Base-by-base conservation (phyloP, 2,329 filamentous ascomycete genomes). In the Monilinia vaccinii-corymbosi region DNA sequence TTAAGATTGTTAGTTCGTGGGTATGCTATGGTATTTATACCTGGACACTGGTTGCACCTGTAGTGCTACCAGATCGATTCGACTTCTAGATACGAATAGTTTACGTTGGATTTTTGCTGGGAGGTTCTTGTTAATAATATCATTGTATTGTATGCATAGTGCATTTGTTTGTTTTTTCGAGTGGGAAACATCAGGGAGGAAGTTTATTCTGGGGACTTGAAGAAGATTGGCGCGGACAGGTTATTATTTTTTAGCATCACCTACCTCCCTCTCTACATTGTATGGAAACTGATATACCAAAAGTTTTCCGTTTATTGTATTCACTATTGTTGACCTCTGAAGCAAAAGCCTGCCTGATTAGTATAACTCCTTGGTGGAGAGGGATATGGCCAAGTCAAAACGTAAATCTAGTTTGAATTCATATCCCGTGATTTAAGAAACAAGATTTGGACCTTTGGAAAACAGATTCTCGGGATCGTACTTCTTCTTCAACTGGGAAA, bases 1-100 rank as follows among this genome's bases (percentile, higher is more conserved):
- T 97, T 68, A 99, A 99, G 84, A 97, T 99, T 73, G 86, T 97
- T 58, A 96, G 92, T 74, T 87, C 93, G 21, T 99, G 94, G 94
- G 86, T 94, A 58, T 99, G 94, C 77, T 97, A 99, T 74, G 85
- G 78, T 56, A 89, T 99, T 74, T 99, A 97, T 71, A 82, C 86
- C 32, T 99, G 94, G 94, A 96, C 90, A 21, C 74, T 99, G 68
- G 79, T 96, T 47, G 94, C 94, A 48, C 94, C 94, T 3, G 81
- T 95, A 42, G 75, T 95, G 48, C 73, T 96, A 69, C 92, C 93
- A 3, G 92, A 96, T 68, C 81, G 93, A 55, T 97, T 97, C 71
- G 90, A 60, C 10, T 60, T 60, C 23, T 60, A 60, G 38, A 44
- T 58, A 34, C 7, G n/a, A 25, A 36, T 34, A 32, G 18, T 31